Evolutionary conservation across 805 yeast genomes (phyloP).

Genomic region (Kodamaea restingae): DNA sequence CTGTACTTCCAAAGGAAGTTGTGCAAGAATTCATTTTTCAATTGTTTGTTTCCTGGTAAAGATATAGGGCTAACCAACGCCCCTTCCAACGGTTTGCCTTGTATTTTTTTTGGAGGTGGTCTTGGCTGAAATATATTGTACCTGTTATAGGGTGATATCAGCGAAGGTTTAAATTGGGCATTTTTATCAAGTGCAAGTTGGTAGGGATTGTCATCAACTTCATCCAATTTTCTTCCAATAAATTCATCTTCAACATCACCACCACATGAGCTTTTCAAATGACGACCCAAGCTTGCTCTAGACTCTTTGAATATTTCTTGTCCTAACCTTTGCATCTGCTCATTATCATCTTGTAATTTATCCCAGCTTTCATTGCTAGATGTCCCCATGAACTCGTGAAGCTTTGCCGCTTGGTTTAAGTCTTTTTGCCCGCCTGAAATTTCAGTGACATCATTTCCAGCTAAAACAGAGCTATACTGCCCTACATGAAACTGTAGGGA

Average conservation of each 20-base stretch:
- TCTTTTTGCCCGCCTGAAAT: not conserved
- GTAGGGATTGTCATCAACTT: not conserved
- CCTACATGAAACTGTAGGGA: slow-evolving; percentile 3
- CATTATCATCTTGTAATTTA: not conserved
- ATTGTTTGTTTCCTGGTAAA: slow-evolving; percentile 7
- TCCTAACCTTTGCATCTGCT: not conserved
- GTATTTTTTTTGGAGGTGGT: slow-evolving; percentile 7
- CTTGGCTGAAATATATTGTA: slow-evolving; percentile 10
- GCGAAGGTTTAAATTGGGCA: slow-evolving; percentile 7
- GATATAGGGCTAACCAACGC: slow-evolving; percentile 14
- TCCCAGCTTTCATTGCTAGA: not conserved
- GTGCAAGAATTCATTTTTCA: slow-evolving; percentile 14
- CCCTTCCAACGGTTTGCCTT: slow-evolving; percentile 19
- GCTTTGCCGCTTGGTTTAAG: not conserved
- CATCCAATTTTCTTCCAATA: not conserved
- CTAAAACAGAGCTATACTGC: not conserved
- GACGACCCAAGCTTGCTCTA: slow-evolving; percentile 2
- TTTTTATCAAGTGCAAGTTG: slow-evolving; percentile 2
- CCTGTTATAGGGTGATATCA: slow-evolving; percentile 2
- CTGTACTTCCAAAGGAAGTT: slow-evolving; percentile 12
- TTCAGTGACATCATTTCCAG: not conserved
- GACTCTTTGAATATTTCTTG: slow-evolving; percentile 5
- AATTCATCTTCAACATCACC: not conserved
- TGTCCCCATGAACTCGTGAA: not conserved
- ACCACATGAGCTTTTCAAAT: slow-evolving; percentile 3